A percentile compares a stretch with the other conserved stretches of the same genome.
Conservation (phyloP, 495 filamentous ascomycete species). For the Corynascus novoguineensis region DNA sequence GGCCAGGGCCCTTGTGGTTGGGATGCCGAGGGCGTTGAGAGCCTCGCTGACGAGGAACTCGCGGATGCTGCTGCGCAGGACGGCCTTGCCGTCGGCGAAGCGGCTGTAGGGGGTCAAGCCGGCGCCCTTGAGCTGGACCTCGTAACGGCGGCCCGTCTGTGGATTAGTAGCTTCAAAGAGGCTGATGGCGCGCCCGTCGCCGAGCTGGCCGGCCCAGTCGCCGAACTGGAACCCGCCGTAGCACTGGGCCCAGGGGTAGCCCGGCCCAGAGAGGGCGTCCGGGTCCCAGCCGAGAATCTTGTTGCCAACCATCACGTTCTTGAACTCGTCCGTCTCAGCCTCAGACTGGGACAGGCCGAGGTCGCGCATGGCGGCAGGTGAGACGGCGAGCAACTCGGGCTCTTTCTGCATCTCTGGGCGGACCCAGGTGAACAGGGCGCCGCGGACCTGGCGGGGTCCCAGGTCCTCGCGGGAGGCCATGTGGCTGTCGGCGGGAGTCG, state of each 20-base stretch:
- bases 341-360: slow-evolving; percentile 65
- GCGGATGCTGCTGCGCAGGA: slow-evolving; percentile 81
- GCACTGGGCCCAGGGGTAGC: slow-evolving; percentile 97
- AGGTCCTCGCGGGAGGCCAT: slow-evolving; percentile 69
- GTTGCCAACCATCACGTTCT: slow-evolving; percentile 71
- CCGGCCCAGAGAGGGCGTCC: slow-evolving; percentile 54
- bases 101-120: slow-evolving; percentile 90
- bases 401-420: slow-evolving; percentile 64
- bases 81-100: slow-evolving; percentile 96
- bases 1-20: slow-evolving; percentile 78
- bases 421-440: slow-evolving; percentile 85
- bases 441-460: slow-evolving; percentile 76
- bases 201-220: slow-evolving; percentile 91
- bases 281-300: slow-evolving; percentile 59
- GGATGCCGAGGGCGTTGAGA: slow-evolving; percentile 76
- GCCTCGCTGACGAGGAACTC: slow-evolving; percentile 90
- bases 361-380: slow-evolving; percentile 68
- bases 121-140: slow-evolving; percentile 90
- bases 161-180: slow-evolving; percentile 87
- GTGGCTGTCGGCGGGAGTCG: slow-evolving; percentile 74
- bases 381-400: slow-evolving; percentile 75
- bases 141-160: slow-evolving; percentile 63
- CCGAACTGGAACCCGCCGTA: slow-evolving; percentile 89
- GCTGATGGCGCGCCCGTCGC: slow-evolving; percentile 90
- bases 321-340: slow-evolving; percentile 68